Evolutionary conservation across 2,329 filamentous ascomycete genomes (phyloP), one percentile per base, ranked within the genome.

Genomic region (Didymosphaeria variabile): DNA sequence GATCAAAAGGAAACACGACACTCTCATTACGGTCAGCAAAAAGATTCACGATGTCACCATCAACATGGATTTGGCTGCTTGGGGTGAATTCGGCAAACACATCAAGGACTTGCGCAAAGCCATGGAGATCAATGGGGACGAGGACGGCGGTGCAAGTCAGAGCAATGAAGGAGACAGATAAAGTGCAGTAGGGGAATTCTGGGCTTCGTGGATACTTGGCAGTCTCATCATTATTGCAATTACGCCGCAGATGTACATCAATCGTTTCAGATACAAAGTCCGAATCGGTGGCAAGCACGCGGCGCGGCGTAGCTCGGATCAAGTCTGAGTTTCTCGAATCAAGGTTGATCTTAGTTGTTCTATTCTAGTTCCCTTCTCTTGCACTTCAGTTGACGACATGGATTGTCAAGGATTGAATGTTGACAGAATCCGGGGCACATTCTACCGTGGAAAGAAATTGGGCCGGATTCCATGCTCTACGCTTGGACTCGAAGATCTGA

Each of bases 41-140:
- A 57, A 73, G 0, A 19, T 75, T 1, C 21, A 44, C 0, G 57
- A 12, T 1, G 52, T 50, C 9, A 71, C 72, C 0, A 36, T 54
- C 0, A 58, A 61, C 0, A 69, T 71, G 68, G 65, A 70, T 15
- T 29, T 69, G 0, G 53, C 19, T 12, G 57, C 44, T 12, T 72
- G 72, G n/a, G 74, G 74, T 0, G 66, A 73, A 5, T 71, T 76
- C 51, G 74, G 74, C 2, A 21, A 7, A 17, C 56, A 65, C 38
- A 10, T 74, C 12, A 63, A 49, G 42, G 55, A 61, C 42, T 12
- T 74, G 51, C 66, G 40, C 42, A 32, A 1, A 23, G 58, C 19
- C 2, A 6, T 75, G n/a, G 59, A 68, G 2, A 64, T 62, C 1
- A 60, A 63, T 12, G 23, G 26, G 19, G 21, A 31, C 1, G 26